phyloP scores from a whole-genome alignment of 352 stramenopile species.

The Globisporangium middletonii region DNA sequence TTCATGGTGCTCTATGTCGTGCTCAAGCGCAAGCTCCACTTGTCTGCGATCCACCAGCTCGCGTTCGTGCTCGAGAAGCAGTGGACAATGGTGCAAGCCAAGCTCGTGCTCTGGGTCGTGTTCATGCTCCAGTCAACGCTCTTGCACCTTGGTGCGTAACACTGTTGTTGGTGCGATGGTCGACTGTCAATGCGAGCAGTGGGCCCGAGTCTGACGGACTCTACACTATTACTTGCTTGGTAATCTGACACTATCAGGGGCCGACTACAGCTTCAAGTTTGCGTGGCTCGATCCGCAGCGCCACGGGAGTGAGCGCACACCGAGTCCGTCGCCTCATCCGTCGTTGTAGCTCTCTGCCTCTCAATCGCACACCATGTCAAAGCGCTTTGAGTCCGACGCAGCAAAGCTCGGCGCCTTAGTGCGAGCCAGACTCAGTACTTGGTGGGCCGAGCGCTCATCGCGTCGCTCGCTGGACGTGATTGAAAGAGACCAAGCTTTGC shows the following conservation, averaged over 20 bases:
- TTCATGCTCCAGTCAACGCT: conserved; percentile 24
- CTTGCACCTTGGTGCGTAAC: conserved; percentile 21
- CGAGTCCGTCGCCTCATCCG: not conserved
- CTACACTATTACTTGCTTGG: not conserved
- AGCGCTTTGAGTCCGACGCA: too few relatives aligned
- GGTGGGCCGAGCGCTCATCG: too few relatives aligned
- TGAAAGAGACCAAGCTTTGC: too few relatives aligned
- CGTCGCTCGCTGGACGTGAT: too few relatives aligned
- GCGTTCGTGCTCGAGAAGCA: conserved; percentile 35
- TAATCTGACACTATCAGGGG: not conserved
- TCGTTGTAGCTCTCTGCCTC: not conserved
- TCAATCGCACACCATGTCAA: too few relatives aligned
- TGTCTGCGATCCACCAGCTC: conserved; percentile 24
- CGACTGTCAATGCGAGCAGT: not conserved
- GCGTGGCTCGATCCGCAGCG: not conserved
- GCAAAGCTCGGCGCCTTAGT: too few relatives aligned
- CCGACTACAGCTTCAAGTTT: not conserved
- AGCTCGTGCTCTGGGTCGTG: conserved; percentile 36
- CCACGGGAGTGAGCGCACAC: not conserved
- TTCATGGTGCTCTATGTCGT: conserved; percentile 22
- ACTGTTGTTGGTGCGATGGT: not conserved
- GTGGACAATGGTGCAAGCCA: conserved; percentile 22
- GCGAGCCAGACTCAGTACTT: too few relatives aligned
- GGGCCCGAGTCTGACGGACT: not conserved
- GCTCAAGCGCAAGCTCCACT: conserved; percentile 14